Base-by-base conservation (phyloP, 345 rosid species). In the Toxicodendron radicans region DNA sequence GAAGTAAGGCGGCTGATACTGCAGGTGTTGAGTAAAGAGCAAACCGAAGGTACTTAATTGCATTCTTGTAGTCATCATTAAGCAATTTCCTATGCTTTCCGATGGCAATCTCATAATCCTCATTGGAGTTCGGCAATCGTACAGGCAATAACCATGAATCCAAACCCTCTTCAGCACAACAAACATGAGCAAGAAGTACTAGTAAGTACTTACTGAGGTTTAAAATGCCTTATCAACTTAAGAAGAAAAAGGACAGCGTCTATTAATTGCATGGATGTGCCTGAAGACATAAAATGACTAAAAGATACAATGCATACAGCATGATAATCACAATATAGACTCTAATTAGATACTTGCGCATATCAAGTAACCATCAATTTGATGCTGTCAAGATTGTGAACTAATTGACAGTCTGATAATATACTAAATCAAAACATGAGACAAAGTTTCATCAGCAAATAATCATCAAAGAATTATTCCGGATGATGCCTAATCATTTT, bases 141-240 rank as follows among this genome's bases (percentile, higher is more conserved):
- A 91, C 65, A 16, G 97, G 97, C 83, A 91, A 81, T 78, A 95
- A 82, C 92, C 95, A 91, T 74, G 95, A 80, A 72, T 85, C 94
- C 78, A 90, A 73, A 75, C 82, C 77, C 51, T 76, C 91, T 88
- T 66, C 46, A 69, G 49, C 16, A 77, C 56, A 41, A 73, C 48
- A 66, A 58, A 24, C 58, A 74, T 57, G 21, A 58, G n/a, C 17
- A 48, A 20, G 35, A 72, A 71, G 53, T 45, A 80, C 45, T 4
- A 49, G 4, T 57, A 65, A 70, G 45, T 35, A 64, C 30, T 21
- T 18, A 46, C 48, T 30, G 68, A 57, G 57, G 24, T 35, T 69
- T 38, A 58, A 70, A 30, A 58, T 58, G 32, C 13, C 54, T 5
- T 12, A 14, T 12, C 33, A 65, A 65, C 24, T 65, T 65, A 9